Conservation (phyloP, 768 basidiomycete species). For the Lentinula sp. region DNA sequence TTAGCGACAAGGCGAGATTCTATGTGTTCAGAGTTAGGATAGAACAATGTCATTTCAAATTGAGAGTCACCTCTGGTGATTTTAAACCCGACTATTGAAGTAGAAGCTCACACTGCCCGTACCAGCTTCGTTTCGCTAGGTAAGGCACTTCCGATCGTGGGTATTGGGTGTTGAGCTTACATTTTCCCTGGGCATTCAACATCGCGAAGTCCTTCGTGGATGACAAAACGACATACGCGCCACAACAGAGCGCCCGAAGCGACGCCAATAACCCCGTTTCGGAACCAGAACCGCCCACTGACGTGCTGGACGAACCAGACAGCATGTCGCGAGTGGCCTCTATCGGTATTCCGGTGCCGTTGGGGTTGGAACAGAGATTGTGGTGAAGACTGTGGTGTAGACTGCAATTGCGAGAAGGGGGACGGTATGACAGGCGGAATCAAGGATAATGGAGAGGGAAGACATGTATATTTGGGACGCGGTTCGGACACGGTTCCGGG, state of each 20-base stretch:
- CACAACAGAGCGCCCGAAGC: slow-evolving; percentile 20
- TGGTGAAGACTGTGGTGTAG: slow-evolving; percentile 11
- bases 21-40: neutral
- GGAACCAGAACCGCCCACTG: no score
- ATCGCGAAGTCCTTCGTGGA: neutral
- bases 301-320: no score
- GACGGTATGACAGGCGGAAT: neutral
- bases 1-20: neutral
- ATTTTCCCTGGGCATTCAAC: neutral
- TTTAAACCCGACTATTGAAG: neutral
- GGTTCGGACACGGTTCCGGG: slow-evolving; percentile 9
- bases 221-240: neutral
- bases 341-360: slow-evolving; percentile 45
- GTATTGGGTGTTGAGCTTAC: neutral
- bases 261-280: no score
- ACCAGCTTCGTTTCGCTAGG: neutral
- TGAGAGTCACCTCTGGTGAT: slow-evolving; percentile 13
- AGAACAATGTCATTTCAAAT: neutral
- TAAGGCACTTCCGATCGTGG: neutral
- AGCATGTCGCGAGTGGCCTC: slow-evolving; percentile 60
- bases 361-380: slow-evolving; percentile 7
- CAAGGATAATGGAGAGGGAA: slow-evolving; percentile 31
- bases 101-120: slow-evolving; percentile 1
- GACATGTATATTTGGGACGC: slow-evolving; percentile 26
- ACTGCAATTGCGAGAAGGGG: slow-evolving; percentile 8